Evolutionary conservation across 768 basidiomycete species (phyloP).

Genomic region (Agaricus sinodeliciosus): DNA sequence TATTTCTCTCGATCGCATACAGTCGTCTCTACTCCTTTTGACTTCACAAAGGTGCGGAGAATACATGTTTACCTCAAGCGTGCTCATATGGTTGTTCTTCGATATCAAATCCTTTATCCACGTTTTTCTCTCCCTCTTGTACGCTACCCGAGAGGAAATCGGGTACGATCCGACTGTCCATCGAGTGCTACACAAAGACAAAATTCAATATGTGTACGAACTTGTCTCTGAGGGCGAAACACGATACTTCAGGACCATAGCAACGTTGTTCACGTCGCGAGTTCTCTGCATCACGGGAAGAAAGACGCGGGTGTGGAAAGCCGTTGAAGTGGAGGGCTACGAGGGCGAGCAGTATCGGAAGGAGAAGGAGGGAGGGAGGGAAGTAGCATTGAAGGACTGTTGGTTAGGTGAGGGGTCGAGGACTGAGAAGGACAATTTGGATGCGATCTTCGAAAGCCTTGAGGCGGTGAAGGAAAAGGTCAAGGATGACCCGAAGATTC

Average conservation of each 20-base stretch:
- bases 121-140: conserved; percentile 4
- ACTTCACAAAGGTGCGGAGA: neutral
- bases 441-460: conserved; percentile 7
- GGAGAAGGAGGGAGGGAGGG: neutral
- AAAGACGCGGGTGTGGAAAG: conserved; percentile 13
- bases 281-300: conserved; percentile 5
- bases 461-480: neutral
- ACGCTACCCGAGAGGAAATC: neutral
- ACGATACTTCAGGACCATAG: neutral
- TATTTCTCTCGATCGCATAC: conserved; percentile 6
- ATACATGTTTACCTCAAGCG: neutral
- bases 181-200: neutral
- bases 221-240: neutral
- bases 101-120: neutral
- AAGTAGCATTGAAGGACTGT: conserved; percentile 14
- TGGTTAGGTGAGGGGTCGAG: conserved; percentile 12
- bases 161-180: conserved; percentile 4
- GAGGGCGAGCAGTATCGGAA: neutral
- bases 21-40: neutral
- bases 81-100: neutral
- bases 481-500: no score
- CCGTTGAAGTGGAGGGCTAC: neutral
- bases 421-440: conserved; percentile 12
- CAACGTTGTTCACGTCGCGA: neutral
- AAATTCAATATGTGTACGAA: neutral